Evolutionary conservation across 768 basidiomycete genomes (phyloP).

Genomic region (Crepidotus variabilis): DNA sequence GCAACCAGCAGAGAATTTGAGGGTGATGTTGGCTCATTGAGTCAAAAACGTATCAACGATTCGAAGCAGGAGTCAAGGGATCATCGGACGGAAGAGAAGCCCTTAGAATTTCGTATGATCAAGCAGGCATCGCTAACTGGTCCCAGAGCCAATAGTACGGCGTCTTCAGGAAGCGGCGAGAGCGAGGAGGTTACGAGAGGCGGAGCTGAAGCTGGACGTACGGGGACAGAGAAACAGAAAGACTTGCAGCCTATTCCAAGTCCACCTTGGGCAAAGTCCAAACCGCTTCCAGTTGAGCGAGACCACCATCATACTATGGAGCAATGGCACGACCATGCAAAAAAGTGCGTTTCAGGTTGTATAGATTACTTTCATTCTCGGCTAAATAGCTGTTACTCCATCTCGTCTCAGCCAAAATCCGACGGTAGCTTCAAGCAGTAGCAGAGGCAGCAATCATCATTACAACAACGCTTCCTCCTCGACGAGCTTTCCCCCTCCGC

Average conservation of each 20-base stretch:
- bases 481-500: not conserved
- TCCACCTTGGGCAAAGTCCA: conserved; percentile 15
- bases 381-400: too few species aligned
- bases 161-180: not conserved
- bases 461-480: too few species aligned
- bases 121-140: not conserved
- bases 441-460: too few species aligned
- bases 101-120: conserved; percentile 7
- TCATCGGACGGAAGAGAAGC: not conserved
- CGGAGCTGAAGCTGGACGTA: not conserved
- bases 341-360: not conserved
- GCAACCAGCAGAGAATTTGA: not conserved
- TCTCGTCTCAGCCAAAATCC: too few species aligned
- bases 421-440: too few species aligned
- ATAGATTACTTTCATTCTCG: not conserved
- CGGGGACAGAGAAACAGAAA: not conserved
- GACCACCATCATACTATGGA: not conserved
- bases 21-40: not conserved
- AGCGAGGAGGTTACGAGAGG: not conserved
- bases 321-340: not conserved
- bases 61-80: not conserved
- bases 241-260: conserved; percentile 14
- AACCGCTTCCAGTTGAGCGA: conserved; percentile 2
- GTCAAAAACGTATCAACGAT: not conserved
- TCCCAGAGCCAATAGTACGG: not conserved